Base-by-base conservation (phyloP, 257 asterid genomes). In the Voacanga thouarsii region DNA sequence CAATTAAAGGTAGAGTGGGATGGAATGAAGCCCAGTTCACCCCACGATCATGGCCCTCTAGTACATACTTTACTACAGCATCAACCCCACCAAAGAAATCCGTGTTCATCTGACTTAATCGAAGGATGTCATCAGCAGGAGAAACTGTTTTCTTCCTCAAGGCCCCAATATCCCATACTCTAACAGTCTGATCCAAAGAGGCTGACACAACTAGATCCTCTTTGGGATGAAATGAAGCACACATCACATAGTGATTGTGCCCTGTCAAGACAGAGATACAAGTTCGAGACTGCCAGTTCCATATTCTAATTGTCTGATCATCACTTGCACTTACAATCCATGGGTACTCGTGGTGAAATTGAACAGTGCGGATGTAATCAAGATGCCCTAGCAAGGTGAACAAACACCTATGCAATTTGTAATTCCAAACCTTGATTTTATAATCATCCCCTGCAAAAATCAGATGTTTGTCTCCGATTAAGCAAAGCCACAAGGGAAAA, bases 21-120 rank as follows among this genome's bases (percentile, higher is more conserved):
- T 95, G 98, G 78, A 95, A 96, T 18, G 99, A 93, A 78, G 97
- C 98, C 98, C 98, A 95, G 83, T 93, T 95, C 75, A 95, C 99
- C 43, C 99, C 98, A 81, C 97, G 88, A 69, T 93, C 98, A 78
- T 95, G 99, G 74, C 99, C 99, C 82, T 95, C 98, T 86, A 95
- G 80, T 47, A 95, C 98, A 86, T 95, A 95, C 86, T 95, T 95
- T 77, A 93, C 98, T 75, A 95, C 99, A 80, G 97, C 99, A 88
- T 95, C 98, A 80, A 93, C 97, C 61, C 97, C 98, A 72, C 99
- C 99, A 33, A 33, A 33, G 37, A 33, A 33, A 33, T 33, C 37
- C 37, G 37, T 33, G 37, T 33, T 33, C 37, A 33, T 33, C 37
- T 33, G 37, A 33, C 37, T 33, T 78, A 91, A 64, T 8, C 97